phyloP scores from a whole-genome alignment of 345 rosid species.

The Murraya koenigii region DNA sequence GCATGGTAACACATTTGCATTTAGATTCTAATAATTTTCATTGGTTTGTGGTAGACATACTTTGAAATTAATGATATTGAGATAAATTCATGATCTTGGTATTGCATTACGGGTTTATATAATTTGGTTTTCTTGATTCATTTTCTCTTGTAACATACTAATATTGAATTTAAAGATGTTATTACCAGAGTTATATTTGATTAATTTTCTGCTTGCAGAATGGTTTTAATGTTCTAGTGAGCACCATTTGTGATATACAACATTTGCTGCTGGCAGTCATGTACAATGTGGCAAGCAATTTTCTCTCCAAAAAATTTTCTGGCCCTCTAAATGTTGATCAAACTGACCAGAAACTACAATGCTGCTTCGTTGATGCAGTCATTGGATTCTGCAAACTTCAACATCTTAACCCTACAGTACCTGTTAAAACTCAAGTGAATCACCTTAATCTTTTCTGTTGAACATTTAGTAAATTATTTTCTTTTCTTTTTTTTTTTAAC shows the following conservation, averaged over 20 bases:
- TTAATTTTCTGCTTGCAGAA: slow-evolving; percentile 50
- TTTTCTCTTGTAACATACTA: neutral
- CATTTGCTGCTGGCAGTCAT: slow-evolving; percentile 75
- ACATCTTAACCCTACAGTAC: slow-evolving; percentile 58
- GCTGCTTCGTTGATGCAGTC: slow-evolving; percentile 74
- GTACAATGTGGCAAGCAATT: slow-evolving; percentile 64
- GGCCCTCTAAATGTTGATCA: slow-evolving; percentile 44
- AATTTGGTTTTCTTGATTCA: slow-evolving; percentile 12
- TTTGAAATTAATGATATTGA: neutral
- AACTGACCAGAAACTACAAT: slow-evolving; percentile 61
- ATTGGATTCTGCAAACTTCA: slow-evolving; percentile 93
- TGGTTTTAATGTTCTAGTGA: slow-evolving; percentile 32
- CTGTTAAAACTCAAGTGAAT: slow-evolving; percentile 75
- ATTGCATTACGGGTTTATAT: neutral
- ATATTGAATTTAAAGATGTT: slow-evolving; percentile 1
- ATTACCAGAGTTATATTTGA: slow-evolving; percentile 13
- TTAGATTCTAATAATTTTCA: neutral
- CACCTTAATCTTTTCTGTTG: slow-evolving; percentile 10
- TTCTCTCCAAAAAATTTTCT: slow-evolving; percentile 55
- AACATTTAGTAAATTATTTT: slow-evolving; percentile 2
- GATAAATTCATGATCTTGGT: neutral
- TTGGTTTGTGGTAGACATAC: neutral
- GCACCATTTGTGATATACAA: slow-evolving; percentile 60
- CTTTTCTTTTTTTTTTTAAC: slow-evolving; percentile 1
- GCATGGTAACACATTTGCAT: neutral